These are phyloP conservation scores for Monosporozyma aerobia DNA, from an alignment of 805 yeast species.

Conservation along the genomic window DNA sequence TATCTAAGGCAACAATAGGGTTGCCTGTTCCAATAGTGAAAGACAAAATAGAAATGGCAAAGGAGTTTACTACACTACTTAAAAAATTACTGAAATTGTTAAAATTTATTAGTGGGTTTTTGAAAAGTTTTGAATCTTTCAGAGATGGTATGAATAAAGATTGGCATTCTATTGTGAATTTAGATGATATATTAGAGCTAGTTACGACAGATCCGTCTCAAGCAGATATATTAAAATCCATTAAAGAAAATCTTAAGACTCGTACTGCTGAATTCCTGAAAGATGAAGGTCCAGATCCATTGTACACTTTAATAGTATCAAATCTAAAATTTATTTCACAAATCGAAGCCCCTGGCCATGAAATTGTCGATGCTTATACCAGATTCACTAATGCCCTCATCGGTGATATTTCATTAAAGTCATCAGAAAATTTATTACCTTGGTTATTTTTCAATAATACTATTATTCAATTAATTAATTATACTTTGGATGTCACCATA, in stretches of 20 bases:
- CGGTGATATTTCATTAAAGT: constrained; percentile 19
- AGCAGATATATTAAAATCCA: constrained; percentile 7
- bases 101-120: constrained; percentile 43
- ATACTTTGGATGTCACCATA: constrained; percentile 13
- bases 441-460: constrained; percentile 17
- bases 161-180: constrained; percentile 44
- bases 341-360: constrained; percentile 10
- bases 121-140: constrained; percentile 39
- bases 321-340: constrained; percentile 13
- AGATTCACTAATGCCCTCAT: constrained; percentile 21
- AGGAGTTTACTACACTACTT: constrained; percentile 43
- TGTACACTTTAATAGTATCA: constrained; percentile 2
- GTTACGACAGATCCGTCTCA: constrained; percentile 13
- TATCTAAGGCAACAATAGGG: constrained; percentile 33
- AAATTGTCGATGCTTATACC: constrained; percentile 16
- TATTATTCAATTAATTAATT: constrained; percentile 12
- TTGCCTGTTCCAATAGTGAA: constrained; percentile 43
- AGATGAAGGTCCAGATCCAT: constrained; percentile 2
- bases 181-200: constrained; percentile 17
- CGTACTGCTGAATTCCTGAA: constrained; percentile 3
- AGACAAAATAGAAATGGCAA: constrained; percentile 44
- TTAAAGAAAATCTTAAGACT: constrained; percentile 11
- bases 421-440: constrained; percentile 10
- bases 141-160: constrained; percentile 44
- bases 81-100: constrained; percentile 44